Conservation (phyloP, 805 yeast genomes). For the Sungouiozyma intestinalis region DNA sequence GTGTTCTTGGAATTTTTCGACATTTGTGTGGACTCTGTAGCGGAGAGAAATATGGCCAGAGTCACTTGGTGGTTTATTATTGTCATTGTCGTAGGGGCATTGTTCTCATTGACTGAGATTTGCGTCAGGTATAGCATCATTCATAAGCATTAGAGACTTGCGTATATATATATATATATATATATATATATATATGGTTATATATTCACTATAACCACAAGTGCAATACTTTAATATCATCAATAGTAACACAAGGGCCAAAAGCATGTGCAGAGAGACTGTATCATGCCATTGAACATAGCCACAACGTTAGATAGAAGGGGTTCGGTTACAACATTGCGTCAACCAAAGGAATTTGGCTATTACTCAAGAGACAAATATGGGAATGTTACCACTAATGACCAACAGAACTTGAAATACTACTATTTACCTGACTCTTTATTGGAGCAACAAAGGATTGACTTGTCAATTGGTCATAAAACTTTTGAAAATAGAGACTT, state of each 20-base stretch:
- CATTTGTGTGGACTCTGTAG: constrained; percentile 86
- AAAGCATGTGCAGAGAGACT: too few species aligned
- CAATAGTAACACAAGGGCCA: too few species aligned
- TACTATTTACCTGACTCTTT: constrained; percentile 75
- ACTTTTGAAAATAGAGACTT: constrained; percentile 44
- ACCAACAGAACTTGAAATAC: constrained; percentile 48
- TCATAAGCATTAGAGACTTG: constrained; percentile 10
- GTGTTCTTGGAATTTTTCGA: constrained; percentile 91
- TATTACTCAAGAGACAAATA: constrained; percentile 50
- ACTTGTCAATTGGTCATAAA: constrained; percentile 58
- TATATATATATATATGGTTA: too few species aligned
- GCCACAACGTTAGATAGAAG: constrained; percentile 1
- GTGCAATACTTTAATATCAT: too few species aligned
- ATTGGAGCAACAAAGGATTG: constrained; percentile 40
- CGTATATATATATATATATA: too few species aligned
- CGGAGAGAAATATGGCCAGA: constrained; percentile 83
- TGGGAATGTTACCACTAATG: constrained; percentile 39
- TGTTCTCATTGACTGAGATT: constrained; percentile 69
- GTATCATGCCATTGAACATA: not conserved
- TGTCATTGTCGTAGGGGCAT: constrained; percentile 66
- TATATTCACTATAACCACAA: too few species aligned
- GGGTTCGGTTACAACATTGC: constrained; percentile 44
- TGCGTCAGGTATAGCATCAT: constrained; percentile 46
- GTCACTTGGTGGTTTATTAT: constrained; percentile 84
- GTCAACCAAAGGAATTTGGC: constrained; percentile 78